Percentiles rank a stretch among this genome's conserved stretches.
These are phyloP conservation scores for Solanum boliviense DNA, from an alignment of 257 asterid species.

Conservation along the genomic window DNA sequence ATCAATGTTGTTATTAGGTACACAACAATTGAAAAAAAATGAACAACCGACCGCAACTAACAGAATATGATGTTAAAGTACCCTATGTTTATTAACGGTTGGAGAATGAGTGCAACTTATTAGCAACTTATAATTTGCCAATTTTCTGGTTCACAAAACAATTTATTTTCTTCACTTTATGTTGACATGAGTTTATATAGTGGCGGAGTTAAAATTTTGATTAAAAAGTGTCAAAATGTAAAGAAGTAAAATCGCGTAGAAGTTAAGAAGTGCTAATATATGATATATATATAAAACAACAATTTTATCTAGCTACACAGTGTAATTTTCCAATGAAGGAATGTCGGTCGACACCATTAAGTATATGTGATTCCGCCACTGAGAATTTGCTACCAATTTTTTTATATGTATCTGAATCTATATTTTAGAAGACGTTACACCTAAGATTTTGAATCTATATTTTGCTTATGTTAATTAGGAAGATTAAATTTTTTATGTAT, in stretches of 20 bases:
- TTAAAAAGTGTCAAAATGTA: too few species aligned
- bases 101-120: constrained; percentile 9
- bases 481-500: background rate
- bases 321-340: too few species aligned
- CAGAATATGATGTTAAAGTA: background rate
- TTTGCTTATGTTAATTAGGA: background rate
- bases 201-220: too few species aligned
- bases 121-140: background rate
- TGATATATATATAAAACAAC: too few species aligned
- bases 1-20: constrained; percentile 3
- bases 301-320: too few species aligned
- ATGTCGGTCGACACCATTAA: rapidly evolving
- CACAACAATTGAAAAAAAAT: background rate
- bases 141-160: background rate
- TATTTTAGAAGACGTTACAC: background rate
- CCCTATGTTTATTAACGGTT: background rate
- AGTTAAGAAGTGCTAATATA: too few species aligned
- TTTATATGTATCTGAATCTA: too few species aligned
- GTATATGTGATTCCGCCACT: background rate
- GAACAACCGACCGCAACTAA: constrained; percentile 32
- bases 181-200: background rate
- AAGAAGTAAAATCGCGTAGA: background rate
- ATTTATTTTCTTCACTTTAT: background rate
- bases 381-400: background rate
- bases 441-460: background rate